Base-by-base conservation (phyloP, 148 eudicot species). In the Vaccinium vitisidaea region DNA sequence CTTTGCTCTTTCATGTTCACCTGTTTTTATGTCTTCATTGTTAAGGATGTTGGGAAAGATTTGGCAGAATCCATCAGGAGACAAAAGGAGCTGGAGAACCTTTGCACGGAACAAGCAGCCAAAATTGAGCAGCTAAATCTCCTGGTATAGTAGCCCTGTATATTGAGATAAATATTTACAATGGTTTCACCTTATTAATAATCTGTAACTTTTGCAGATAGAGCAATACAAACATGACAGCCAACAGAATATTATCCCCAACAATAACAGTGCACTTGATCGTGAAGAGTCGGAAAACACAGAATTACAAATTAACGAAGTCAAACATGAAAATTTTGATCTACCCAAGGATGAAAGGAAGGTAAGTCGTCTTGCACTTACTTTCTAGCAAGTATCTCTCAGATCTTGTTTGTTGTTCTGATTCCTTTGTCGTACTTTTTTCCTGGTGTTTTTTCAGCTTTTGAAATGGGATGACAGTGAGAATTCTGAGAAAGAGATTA, bases 61-160 rank as follows among this genome's bases (percentile, higher is more conserved):
- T 84, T 43, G 75, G 79, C 85, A 81, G 85, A 85, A 80, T 90
- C 92, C 53, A 89, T 59, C 70, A 84, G 81, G 75, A 91, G 85
- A 80, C 86, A 87, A 79, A 91, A 87, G 85, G 94, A 93, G 80
- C 93, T 97, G 84, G 92, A 90, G 80, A 92, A 87, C 56, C 84
- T 91, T 79, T 94, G 98, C 84, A 79, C 25, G 82, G 94, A 93
- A 79, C 99, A 94, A 88, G 94, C 94, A 82, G 92, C 92, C 59
- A 90, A 97, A 87, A 92, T 97, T 86, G 98, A 94, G 90, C 94
- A 94, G 88, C 95, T 97, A 71, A 94, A 88, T 83, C 85, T 54
- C 76, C 85, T 90, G 98, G 99, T 97, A 84, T 23, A 52, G 55
- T 77, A 77, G 15, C 25, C 30, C 52, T 82, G 5, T 46, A 21